phyloP scores from a whole-genome alignment of 495 filamentous ascomycete genomes.

The Hypomontagnella monticulosa region DNA sequence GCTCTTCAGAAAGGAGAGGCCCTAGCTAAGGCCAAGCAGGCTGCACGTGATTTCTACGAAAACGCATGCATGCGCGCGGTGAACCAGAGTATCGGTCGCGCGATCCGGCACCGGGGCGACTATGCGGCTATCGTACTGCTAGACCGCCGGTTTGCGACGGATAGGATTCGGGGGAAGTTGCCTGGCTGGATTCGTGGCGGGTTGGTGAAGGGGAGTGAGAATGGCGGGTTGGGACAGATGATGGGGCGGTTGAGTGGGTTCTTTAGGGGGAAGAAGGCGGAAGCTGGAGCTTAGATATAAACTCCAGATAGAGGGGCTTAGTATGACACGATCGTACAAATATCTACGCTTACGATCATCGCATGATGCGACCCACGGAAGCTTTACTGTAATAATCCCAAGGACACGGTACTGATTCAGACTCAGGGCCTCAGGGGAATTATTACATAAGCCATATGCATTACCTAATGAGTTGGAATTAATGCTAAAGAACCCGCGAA shows the following conservation, averaged over 20 bases:
- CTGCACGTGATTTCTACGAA: slow-evolving; percentile 86
- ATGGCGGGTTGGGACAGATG: slow-evolving; percentile 61
- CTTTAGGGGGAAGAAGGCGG: slow-evolving; percentile 57
- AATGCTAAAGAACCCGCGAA: neutral
- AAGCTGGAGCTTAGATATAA: neutral
- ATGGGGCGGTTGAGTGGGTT: slow-evolving; percentile 66
- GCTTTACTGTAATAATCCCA: too few species aligned
- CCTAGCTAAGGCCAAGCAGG: slow-evolving; percentile 64
- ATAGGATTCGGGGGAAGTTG: slow-evolving; percentile 78
- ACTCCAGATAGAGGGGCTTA: too few species aligned
- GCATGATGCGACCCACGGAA: too few species aligned
- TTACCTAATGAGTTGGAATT: neutral
- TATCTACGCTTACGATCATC: too few species aligned
- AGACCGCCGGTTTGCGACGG: slow-evolving; percentile 76
- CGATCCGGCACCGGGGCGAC: slow-evolving; percentile 86
- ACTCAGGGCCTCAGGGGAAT: neutral
- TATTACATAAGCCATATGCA: neutral
- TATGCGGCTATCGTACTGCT: slow-evolving; percentile 91
- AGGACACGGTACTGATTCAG: too few species aligned
- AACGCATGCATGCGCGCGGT: slow-evolving; percentile 97
- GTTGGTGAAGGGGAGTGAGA: slow-evolving; percentile 57
- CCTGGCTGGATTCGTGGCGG: slow-evolving; percentile 86
- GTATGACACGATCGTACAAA: too few species aligned
- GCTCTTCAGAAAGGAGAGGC: slow-evolving; percentile 66
- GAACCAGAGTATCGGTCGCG: slow-evolving; percentile 94